Base-by-base conservation (phyloP, 2,329 filamentous ascomycete species). In the Lecanicillium sp. region DNA sequence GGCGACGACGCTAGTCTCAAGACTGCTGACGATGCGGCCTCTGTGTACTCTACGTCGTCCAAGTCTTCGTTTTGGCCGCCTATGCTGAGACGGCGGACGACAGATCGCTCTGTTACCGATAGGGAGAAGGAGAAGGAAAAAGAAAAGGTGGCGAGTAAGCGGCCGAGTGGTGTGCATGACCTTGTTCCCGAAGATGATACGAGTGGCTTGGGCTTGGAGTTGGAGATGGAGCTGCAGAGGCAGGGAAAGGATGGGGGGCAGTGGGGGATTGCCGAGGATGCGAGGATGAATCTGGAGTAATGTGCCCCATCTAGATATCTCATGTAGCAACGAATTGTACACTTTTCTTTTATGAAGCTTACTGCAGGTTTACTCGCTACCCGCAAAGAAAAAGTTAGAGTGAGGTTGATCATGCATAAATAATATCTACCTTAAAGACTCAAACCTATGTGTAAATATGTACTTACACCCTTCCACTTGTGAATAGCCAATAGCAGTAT, bases 241-340 rank as follows among this genome's bases (percentile, higher is more conserved):
- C 55, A 70, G 46, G 60, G 68, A 46, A 65, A 62, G 52, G 77
- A 73, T 48, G 79, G 65, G 48, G 73, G 60, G 3, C 74, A 77
- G 51, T 88, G 87, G 80, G 85, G 85, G 0, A 73, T 94, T 35
- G 84, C 85, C 1, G 88, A 95, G 55, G 87, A 94, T 53, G 78
- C 83, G 17, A 72, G 82, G 51, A 92, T 94, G 83, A 83, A 79
- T 22, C 64, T 94, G 48, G 86, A 90, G 58, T 90, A 57, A 40
- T 29, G 35, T 11, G 11, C 11, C 22, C 22, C 22, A 7, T 25
- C 7, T 25, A 7, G 22, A 11, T 25, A 11, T 25, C 6, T n/a
- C n/a, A n/a, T n/a, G n/a, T n/a, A n/a, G n/a, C n/a, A n/a, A n/a
- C n/a, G n/a, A n/a, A n/a, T n/a, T n/a, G n/a, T n/a, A n/a, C n/a